phyloP scores from a whole-genome alignment of 768 basidiomycete genomes.

The Termitomyces sp. region DNA sequence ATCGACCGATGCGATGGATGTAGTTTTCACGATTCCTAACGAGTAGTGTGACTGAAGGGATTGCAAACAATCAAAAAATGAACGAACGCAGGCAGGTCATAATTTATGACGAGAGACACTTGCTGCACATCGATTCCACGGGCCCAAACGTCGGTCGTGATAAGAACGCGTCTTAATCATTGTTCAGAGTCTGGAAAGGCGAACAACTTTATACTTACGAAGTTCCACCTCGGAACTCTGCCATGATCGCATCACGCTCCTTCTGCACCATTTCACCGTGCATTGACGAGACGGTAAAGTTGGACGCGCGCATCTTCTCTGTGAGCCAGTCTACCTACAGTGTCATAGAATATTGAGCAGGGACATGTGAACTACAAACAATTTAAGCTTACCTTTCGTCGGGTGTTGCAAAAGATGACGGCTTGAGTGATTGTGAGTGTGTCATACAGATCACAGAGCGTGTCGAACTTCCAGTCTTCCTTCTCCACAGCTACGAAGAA shows the following conservation, averaged over 20 bases:
- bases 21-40: slow-evolving; percentile 94
- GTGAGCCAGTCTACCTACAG: slow-evolving; percentile 92
- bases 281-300: slow-evolving; percentile 96
- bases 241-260: slow-evolving; percentile 94
- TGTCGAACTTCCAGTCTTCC: slow-evolving; percentile 99
- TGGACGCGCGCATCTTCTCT: slow-evolving; percentile 98
- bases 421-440: slow-evolving; percentile 99
- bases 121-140: slow-evolving; percentile 98
- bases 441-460: slow-evolving; percentile 94
- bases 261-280: slow-evolving; percentile 96
- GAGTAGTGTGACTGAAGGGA: not conserved
- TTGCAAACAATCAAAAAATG: not conserved
- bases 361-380: not conserved
- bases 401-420: slow-evolving; percentile 98
- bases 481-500: slow-evolving; percentile 99
- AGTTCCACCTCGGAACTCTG: slow-evolving; percentile 89
- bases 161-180: slow-evolving; percentile 72
- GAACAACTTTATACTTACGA: slow-evolving; percentile 49
- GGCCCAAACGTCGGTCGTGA: slow-evolving; percentile 96
- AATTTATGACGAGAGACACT: slow-evolving; percentile 96
- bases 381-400: slow-evolving; percentile 74
- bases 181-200: slow-evolving; percentile 11
- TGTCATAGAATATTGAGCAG: slow-evolving; percentile 3
- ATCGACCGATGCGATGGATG: slow-evolving; percentile 98
- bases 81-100: slow-evolving; percentile 87